Conservation (phyloP, 129 eudicot genomes). For the Silybum marianum region DNA sequence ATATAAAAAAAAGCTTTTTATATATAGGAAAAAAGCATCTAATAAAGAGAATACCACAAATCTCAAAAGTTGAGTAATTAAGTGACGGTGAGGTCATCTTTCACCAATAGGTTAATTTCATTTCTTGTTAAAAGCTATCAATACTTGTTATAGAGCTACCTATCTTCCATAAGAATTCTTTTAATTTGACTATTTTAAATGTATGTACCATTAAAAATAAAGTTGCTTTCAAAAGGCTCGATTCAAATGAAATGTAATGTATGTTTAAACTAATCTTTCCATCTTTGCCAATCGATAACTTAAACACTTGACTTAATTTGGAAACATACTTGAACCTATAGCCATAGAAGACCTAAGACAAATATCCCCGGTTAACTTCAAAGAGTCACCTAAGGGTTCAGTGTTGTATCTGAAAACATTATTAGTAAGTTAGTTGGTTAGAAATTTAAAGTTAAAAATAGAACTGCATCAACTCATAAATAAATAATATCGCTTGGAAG, state of each 20-base stretch:
- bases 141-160: neutral
- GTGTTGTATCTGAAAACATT: neutral
- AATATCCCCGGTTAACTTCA: neutral
- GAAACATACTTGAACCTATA: neutral
- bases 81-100: neutral
- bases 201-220: neutral
- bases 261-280: neutral
- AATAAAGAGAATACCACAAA: neutral
- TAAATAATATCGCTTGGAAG: neutral
- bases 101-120: neutral
- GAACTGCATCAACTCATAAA: neutral
- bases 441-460: neutral
- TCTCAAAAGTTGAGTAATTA: neutral
- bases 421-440: neutral
- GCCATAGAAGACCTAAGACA: neutral
- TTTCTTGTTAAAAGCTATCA: too few species aligned
- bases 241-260: too few species aligned
- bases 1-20: neutral
- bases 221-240: too few species aligned
- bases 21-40: neutral
- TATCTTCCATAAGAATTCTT: neutral
- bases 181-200: too few species aligned
- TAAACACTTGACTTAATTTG: neutral
- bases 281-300: neutral
- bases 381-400: neutral